Percentiles rank a stretch among this genome's conserved stretches.
Conservation (phyloP, 768 basidiomycete species). For the Macrocybe gigantea region DNA sequence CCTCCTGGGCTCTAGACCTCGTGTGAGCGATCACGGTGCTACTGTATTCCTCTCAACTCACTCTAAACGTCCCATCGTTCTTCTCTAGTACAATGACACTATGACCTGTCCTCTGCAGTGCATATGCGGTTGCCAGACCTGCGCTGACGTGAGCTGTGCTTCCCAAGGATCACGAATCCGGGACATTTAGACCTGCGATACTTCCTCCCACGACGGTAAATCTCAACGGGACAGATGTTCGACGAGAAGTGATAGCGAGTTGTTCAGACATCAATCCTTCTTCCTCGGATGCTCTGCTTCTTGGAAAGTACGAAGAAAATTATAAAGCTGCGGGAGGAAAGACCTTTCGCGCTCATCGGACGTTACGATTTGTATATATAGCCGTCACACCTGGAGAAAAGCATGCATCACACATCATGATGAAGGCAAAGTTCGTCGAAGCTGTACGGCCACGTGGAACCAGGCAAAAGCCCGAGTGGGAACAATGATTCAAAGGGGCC, state of each 20-base stretch:
- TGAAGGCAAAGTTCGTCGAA: too few relatives aligned
- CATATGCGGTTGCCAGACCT: conserved; percentile 52
- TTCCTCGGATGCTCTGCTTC: too few relatives aligned
- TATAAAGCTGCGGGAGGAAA: too few relatives aligned
- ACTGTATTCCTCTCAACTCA: conserved; percentile 13
- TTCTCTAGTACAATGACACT: conserved; percentile 53
- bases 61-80: conserved; percentile 33
- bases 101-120: conserved; percentile 53
- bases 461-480: too few relatives aligned
- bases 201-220: conserved; percentile 40
- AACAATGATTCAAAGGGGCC: too few relatives aligned
- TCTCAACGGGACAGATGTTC: conserved; percentile 22
- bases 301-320: too few relatives aligned
- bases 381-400: too few relatives aligned
- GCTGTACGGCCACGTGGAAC: too few relatives aligned
- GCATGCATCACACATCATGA: too few relatives aligned
- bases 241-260: conserved; percentile 14
- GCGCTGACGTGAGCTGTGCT: background rate
- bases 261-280: conserved; percentile 20
- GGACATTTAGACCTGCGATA: conserved; percentile 29
- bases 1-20: conserved; percentile 31
- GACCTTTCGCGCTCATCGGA: too few relatives aligned
- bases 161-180: conserved; percentile 2
- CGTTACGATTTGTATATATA: too few relatives aligned
- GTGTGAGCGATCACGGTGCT: background rate